phyloP scores from a whole-genome alignment of 2,329 filamentous ascomycete genomes.

The Penicillium sp. region DNA sequence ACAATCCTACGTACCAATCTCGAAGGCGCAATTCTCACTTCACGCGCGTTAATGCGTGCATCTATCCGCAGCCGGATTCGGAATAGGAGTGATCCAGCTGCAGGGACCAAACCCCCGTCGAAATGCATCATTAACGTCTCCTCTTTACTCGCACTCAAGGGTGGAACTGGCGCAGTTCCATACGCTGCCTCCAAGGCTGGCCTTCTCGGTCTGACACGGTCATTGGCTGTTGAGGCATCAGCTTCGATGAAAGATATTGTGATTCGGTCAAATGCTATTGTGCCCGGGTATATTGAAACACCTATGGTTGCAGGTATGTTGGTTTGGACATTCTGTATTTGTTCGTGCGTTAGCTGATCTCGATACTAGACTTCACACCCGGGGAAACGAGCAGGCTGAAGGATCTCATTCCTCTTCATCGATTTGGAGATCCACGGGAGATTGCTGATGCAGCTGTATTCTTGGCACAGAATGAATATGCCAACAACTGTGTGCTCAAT shows the following conservation, averaged over 20 bases:
- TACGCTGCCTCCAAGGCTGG: conserved; percentile 82
- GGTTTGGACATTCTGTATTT: not conserved
- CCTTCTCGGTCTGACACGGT: conserved; percentile 58
- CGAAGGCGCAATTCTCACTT: conserved; percentile 43
- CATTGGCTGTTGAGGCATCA: conserved; percentile 36
- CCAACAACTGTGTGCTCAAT: conserved; percentile 83
- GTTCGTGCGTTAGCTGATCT: not conserved
- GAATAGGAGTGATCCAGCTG: conserved; percentile 20
- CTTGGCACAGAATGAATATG: conserved; percentile 73
- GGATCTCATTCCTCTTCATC: conserved; percentile 59
- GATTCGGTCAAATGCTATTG: conserved; percentile 75
- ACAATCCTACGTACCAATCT: conserved; percentile 69
- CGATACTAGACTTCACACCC: conserved; percentile 43
- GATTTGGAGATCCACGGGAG: conserved; percentile 68
- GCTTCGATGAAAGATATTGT: conserved; percentile 57
- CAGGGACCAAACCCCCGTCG: conserved; percentile 55
- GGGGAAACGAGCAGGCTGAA: conserved; percentile 31
- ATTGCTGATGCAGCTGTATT: conserved; percentile 81
- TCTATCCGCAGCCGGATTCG: conserved; percentile 33
- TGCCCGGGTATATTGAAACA: conserved; percentile 80
- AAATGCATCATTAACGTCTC: conserved; percentile 81
- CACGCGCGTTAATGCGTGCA: conserved; percentile 38
- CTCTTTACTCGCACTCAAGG: conserved; percentile 69
- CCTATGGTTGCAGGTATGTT: conserved; percentile 69
- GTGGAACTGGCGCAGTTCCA: conserved; percentile 66